phyloP scores from a whole-genome alignment of 495 filamentous ascomycete species.

The Aspergillus hancockii region DNA sequence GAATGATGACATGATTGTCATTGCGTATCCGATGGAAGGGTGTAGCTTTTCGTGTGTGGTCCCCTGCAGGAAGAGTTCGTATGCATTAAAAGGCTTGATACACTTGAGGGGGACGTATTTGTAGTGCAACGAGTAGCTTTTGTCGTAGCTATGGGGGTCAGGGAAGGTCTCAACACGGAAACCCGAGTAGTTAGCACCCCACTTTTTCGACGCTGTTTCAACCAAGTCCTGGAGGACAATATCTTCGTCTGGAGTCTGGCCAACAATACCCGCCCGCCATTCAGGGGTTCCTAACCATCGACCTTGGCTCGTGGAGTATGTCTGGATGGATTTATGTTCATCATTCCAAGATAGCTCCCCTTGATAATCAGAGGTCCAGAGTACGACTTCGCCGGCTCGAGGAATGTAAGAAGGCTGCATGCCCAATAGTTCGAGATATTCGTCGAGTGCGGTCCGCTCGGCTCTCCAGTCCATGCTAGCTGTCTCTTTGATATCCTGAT shows the following conservation, averaged over 20 bases:
- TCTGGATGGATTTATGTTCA: conserved; percentile 26
- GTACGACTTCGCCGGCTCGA: conserved; percentile 58
- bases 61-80: conserved; percentile 44
- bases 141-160: conserved; percentile 49
- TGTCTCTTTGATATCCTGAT: conserved; percentile 47
- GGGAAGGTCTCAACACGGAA: conserved; percentile 60
- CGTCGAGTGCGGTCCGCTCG: conserved; percentile 38
- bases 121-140: conserved; percentile 51
- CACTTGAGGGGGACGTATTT: conserved; percentile 55
- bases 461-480: conserved; percentile 57
- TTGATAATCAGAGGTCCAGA: conserved; percentile 47
- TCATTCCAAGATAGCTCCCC: conserved; percentile 40
- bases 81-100: conserved; percentile 57
- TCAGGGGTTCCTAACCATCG: conserved; percentile 37
- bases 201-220: conserved; percentile 35
- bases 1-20: conserved; percentile 54
- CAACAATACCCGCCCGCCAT: conserved; percentile 60
- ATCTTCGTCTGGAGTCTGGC: conserved; percentile 48
- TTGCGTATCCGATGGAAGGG: conserved; percentile 55
- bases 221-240: conserved; percentile 45
- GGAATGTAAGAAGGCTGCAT: conserved; percentile 54
- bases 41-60: conserved; percentile 44
- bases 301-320: conserved; percentile 31
- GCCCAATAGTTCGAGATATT: conserved; percentile 35
- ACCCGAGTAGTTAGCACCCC: conserved; percentile 51